Base-by-base conservation (phyloP, 306 rosid species). In the Ceratonia siliqua region DNA sequence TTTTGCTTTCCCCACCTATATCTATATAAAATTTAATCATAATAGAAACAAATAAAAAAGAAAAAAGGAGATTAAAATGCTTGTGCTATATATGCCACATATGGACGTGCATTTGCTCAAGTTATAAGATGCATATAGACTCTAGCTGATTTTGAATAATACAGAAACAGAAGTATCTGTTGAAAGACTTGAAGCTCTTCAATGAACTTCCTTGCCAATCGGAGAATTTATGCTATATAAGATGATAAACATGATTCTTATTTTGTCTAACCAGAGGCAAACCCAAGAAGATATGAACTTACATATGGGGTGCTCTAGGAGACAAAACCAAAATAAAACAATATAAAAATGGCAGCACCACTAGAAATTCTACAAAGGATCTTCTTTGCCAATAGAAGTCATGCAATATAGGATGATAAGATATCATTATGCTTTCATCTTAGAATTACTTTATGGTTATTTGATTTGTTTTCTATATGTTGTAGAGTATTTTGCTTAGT, bases 401-500 rank as follows among this genome's bases (percentile, higher is more conserved):
- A 18, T 48, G 53, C 49, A 15, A 14, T 70, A 20, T 22, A 18
- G 13, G 36, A 42, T 67, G 18, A 48, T 25, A 39, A 33, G n/a
- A 48, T 46, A 21, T 58, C 43, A 15, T 35, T 25, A 15, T 62
- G 39, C 69, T 62, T 62, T 12, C 59, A 20, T 81, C 41, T 46
- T 53, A 43, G 42, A 75, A 24, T 46, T 24, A 17, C 36, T 63
- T 53, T 53, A 6, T 25, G 35, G 57, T 64, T 28, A 30, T 38
- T 17, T 30, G 21, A 42, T 62, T 27, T 76, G 48, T 63, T 79
- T 53, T 43, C 62, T 53, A 35, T 68, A 48, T 70, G 32, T 45
- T 62, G 50, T 54, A 56, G 65, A 42, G 54, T 76, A 70, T 59
- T 46, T 79, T 65, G 17, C 73, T 53, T 52, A 75, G 28, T 71